Conservation (phyloP, 805 yeast genomes). For the Groenewaldozyma tartarivorans region DNA sequence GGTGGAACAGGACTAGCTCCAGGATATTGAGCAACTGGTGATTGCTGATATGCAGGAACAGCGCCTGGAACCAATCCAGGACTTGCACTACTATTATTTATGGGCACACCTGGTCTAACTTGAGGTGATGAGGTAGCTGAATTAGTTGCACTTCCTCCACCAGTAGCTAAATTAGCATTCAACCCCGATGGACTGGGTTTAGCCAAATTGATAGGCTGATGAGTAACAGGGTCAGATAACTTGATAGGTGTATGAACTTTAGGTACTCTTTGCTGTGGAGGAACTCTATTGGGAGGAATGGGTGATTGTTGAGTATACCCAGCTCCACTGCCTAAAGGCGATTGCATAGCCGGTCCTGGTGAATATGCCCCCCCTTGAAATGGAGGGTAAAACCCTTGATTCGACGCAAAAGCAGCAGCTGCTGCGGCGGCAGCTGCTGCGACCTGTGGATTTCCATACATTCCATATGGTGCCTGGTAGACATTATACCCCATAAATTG, state of each 20-base stretch:
- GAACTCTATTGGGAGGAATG: background rate
- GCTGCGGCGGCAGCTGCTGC: constrained; percentile 1
- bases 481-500: background rate
- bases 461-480: constrained; percentile 5
- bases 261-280: constrained; percentile 1
- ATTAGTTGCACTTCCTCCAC: background rate
- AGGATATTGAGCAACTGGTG: constrained; percentile 2
- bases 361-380: no score
- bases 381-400: no score
- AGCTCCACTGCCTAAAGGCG: background rate
- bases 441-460: constrained; percentile 1
- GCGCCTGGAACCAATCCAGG: background rate
- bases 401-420: constrained; percentile 1
- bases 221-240: constrained; percentile 20
- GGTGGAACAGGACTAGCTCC: constrained; percentile 2
- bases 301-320: no score
- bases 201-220: constrained; percentile 18
- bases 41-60: background rate
- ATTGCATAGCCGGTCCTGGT: background rate
- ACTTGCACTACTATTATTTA: no score
- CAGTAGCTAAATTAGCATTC: background rate
- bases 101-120: no score
- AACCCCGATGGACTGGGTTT: constrained; percentile 5
- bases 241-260: constrained; percentile 18
- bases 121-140: no score